These are phyloP conservation scores for Leavenworthia alabamica DNA, from an alignment of 345 rosid genomes.

Conservation along the genomic window DNA sequence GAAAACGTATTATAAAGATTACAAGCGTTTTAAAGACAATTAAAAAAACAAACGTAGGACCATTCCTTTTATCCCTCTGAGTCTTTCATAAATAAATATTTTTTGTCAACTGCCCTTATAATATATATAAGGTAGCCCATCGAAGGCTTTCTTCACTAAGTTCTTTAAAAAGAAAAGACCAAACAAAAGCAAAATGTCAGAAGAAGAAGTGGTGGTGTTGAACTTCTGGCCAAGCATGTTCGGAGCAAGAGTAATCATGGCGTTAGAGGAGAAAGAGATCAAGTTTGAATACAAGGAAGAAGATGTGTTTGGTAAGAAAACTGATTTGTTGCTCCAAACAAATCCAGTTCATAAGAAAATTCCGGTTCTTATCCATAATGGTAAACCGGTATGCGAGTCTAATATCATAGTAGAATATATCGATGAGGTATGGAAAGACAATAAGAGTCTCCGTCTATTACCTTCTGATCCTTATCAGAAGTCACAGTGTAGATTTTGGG, in stretches of 20 bases:
- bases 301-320: constrained; percentile 29
- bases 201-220: constrained; percentile 28
- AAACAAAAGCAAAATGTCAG: constrained; percentile 13
- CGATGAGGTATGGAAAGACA: constrained; percentile 29
- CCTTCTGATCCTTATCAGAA: constrained; percentile 31
- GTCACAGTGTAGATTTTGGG: constrained; percentile 25
- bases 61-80: no score
- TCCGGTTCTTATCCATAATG: constrained; percentile 30
- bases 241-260: constrained; percentile 34
- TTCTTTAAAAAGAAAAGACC: neutral
- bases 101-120: neutral
- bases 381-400: constrained; percentile 33
- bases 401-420: constrained; percentile 29
- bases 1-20: no score
- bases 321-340: constrained; percentile 22
- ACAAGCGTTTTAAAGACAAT: no score
- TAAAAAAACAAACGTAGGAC: no score
- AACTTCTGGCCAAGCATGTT: constrained; percentile 36
- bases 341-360: constrained; percentile 32
- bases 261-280: constrained; percentile 28
- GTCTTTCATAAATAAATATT: no score
- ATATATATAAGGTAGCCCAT: neutral
- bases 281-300: constrained; percentile 31
- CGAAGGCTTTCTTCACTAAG: neutral
- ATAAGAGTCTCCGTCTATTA: constrained; percentile 12